Base-by-base conservation (phyloP, 139 green algal species). In the Parachlorella kessleri region DNA sequence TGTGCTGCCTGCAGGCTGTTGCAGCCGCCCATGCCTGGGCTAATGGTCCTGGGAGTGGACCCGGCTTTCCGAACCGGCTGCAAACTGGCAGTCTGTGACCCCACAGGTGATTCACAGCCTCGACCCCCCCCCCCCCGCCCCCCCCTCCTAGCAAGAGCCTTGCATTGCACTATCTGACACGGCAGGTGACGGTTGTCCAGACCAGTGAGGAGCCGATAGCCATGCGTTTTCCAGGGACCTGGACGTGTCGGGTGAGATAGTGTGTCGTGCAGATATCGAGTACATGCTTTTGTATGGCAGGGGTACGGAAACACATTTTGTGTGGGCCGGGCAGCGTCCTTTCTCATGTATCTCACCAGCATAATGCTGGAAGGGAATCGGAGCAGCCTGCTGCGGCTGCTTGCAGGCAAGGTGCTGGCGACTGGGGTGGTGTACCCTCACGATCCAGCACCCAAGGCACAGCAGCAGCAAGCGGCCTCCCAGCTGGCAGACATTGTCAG, bases 51-150 rank as follows among this genome's bases (percentile, higher is more conserved):
- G 32, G 83, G 79, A 28, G 53, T 88, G 8, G 83, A 88, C 63
- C 83, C 83, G 30, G 83, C 71, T 24, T 85, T 75, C 68, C 42
- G 75, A 10, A 84, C 78, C 6, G 83, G 83, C 37, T 88, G 83
- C 75, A 88, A 88, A 55, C 33, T 83, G 41, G 79, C 81, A 6
- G 81, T 74, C 7, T 63, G 80, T 30, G 55, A 63, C 33, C 30
- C 63, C 18, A 81, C 59, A 14, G 81, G 81, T 59, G 14, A 59
- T 18, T 28, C 48, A 18, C 48, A 59, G 14, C 14, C 48, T 59
- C 48, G 21, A 59, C 48, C 21, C 48, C 48, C 48, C 48, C 48
- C 48, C 48, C 48, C 21, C 48, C 48, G 14, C 48, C 48, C 14
- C 21, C 48, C 48, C 48, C 21, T 59, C 48, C 14, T 14, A 18